phyloP scores from a whole-genome alignment of 495 filamentous ascomycete genomes.

The Patellaria atrata region DNA sequence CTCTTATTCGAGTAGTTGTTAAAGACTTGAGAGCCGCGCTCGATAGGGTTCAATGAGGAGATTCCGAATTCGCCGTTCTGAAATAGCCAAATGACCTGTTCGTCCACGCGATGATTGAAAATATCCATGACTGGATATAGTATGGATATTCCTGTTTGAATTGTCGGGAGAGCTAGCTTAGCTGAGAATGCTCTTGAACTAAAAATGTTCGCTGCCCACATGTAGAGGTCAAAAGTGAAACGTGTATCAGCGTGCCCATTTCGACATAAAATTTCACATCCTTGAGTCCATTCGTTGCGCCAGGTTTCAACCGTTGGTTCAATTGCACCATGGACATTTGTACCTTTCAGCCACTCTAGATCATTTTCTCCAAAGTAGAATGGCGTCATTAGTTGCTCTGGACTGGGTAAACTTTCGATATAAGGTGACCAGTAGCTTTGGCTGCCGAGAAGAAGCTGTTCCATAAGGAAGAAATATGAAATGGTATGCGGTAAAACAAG shows the following conservation, averaged over 20 bases:
- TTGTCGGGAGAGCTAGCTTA: constrained; percentile 31
- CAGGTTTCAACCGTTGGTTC: constrained; percentile 31
- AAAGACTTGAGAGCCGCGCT: constrained; percentile 39
- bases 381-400: constrained; percentile 38
- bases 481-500: constrained; percentile 11
- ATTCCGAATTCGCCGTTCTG: constrained; percentile 32
- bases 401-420: constrained; percentile 41
- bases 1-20: constrained; percentile 58
- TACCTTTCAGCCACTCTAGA: constrained; percentile 42
- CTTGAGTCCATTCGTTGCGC: constrained; percentile 36
- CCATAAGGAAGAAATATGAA: constrained; percentile 41
- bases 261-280: constrained; percentile 29
- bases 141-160: constrained; percentile 29
- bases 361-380: constrained; percentile 44
- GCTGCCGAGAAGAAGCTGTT: constrained; percentile 36
- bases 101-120: constrained; percentile 42
- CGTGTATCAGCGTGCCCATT: too few species aligned
- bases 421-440: constrained; percentile 51
- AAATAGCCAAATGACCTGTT: constrained; percentile 48
- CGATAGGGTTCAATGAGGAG: constrained; percentile 27
- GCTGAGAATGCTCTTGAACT: constrained; percentile 41
- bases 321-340: constrained; percentile 39
- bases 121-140: constrained; percentile 49
- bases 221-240: too few species aligned
- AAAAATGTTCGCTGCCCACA: constrained; percentile 51